A percentile compares a stretch with the other conserved stretches of the same genome.
Conservation (phyloP, 2,329 filamentous ascomycete genomes). For the Talaromyces sp. region DNA sequence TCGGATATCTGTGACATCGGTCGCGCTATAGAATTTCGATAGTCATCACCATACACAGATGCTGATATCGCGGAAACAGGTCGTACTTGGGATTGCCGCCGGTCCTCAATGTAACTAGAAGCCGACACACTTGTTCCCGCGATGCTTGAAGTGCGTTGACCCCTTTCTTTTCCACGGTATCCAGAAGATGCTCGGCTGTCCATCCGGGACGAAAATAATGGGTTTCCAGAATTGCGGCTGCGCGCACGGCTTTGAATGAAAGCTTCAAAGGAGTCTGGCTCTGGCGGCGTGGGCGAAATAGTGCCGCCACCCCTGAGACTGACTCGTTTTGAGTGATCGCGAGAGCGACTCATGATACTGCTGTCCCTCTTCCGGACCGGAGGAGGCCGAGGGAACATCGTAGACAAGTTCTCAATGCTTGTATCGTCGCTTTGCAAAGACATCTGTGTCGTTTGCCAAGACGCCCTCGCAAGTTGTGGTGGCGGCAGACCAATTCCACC, state of each 20-base stretch:
- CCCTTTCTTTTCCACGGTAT: slow-evolving; percentile 28
- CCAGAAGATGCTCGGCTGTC: slow-evolving; percentile 28
- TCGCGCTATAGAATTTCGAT: slow-evolving; percentile 25
- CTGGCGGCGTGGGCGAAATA: slow-evolving; percentile 26
- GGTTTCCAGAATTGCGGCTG: slow-evolving; percentile 33
- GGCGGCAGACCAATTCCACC: slow-evolving; percentile 34
- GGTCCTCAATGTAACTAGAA: slow-evolving; percentile 27
- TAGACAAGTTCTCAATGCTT: slow-evolving; percentile 29
- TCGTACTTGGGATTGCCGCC: slow-evolving; percentile 26
- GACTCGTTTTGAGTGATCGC: slow-evolving; percentile 21
- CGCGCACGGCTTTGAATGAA: slow-evolving; percentile 36
- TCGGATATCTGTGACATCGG: slow-evolving; percentile 22
- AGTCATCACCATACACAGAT: slow-evolving; percentile 31
- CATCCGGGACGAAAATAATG: slow-evolving; percentile 31
- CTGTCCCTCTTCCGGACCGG: slow-evolving; percentile 22
- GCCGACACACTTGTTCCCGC: slow-evolving; percentile 28
- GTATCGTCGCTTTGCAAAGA: slow-evolving; percentile 32
- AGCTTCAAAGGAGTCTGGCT: slow-evolving; percentile 33
- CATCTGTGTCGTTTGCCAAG: slow-evolving; percentile 33
- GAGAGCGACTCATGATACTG: slow-evolving; percentile 17
- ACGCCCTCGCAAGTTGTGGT: slow-evolving; percentile 28
- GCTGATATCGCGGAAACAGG: slow-evolving; percentile 30
- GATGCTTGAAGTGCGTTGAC: slow-evolving; percentile 30
- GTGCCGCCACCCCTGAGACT: slow-evolving; percentile 27
- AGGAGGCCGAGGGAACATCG: slow-evolving; percentile 32